These are phyloP conservation scores for Dendrobium catenatum DNA, from an alignment of 106 monocot species.

Conservation along the genomic window DNA sequence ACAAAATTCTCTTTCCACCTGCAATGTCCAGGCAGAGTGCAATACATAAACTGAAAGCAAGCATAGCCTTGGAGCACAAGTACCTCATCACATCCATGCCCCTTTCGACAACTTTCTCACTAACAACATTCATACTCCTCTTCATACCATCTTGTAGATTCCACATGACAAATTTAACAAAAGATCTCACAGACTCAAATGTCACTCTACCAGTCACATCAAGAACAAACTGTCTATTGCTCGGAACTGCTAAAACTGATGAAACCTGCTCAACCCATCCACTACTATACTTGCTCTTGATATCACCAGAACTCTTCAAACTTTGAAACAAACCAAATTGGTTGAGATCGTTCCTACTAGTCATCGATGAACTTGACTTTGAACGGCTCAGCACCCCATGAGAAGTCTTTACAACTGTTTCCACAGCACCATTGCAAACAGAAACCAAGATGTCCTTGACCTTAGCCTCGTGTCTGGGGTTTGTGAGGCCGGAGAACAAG, in stretches of 20 bases:
- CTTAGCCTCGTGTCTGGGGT: constrained; percentile 61
- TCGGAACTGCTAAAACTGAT: constrained; percentile 49
- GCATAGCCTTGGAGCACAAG: constrained; percentile 41
- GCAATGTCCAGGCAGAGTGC: constrained; percentile 59
- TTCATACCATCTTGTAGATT: constrained; percentile 35
- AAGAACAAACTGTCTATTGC: constrained; percentile 56
- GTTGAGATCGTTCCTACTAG: neutral
- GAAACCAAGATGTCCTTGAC: constrained; percentile 69
- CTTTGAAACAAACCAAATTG: neutral
- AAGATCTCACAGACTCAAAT: constrained; percentile 65
- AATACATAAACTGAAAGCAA: constrained; percentile 50
- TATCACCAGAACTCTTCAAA: neutral
- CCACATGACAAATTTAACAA: constrained; percentile 50
- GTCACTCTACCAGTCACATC: constrained; percentile 76
- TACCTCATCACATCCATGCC: constrained; percentile 48
- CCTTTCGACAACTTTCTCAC: constrained; percentile 40
- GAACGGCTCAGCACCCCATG: constrained; percentile 36
- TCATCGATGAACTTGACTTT: neutral
- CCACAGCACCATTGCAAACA: constrained; percentile 66
- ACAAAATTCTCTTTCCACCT: constrained; percentile 23
- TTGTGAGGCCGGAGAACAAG: constrained; percentile 63
- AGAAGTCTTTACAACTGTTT: constrained; percentile 77
- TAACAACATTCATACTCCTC: constrained; percentile 27
- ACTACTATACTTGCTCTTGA: constrained; percentile 11
- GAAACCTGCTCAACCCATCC: constrained; percentile 44